These are phyloP conservation scores for Chondrostereum purpureum DNA, from an alignment of 1,284 basidiomycete species.

Conservation along the genomic window DNA sequence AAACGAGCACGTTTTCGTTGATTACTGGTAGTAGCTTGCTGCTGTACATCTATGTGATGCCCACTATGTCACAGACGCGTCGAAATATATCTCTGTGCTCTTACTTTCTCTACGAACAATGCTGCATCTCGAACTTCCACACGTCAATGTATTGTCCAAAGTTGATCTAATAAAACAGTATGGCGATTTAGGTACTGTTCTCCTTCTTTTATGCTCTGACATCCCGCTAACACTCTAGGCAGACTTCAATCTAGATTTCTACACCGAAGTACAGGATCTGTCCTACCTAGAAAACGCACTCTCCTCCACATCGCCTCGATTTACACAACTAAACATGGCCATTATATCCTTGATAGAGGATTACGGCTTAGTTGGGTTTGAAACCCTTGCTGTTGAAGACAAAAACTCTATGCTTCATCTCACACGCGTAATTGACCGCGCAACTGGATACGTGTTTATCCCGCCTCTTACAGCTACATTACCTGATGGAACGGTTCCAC, in stretches of 20 bases:
- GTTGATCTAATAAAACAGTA: conserved; percentile 85
- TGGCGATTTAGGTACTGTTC: conserved; percentile 71
- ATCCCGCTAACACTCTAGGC: conserved; percentile 7
- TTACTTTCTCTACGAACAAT: conserved; percentile 91
- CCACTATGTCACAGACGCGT: conserved; percentile 93
- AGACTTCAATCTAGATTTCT: conserved; percentile 98
- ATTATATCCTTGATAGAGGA: conserved; percentile 93
- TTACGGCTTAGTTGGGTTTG: conserved; percentile 91
- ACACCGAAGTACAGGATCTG: conserved; percentile 96
- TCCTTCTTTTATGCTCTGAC: not conserved
- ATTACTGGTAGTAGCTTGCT: conserved; percentile 58
- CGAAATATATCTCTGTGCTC: conserved; percentile 92
- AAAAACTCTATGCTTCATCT: conserved; percentile 90
- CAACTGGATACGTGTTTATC: conserved; percentile 83
- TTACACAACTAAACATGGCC: conserved; percentile 77
- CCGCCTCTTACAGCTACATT: conserved; percentile 46
- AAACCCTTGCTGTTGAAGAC: conserved; percentile 95
- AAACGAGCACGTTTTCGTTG: conserved; percentile 13
- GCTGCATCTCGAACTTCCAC: conserved; percentile 97
- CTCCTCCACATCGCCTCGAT: conserved; percentile 60
- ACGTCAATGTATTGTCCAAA: conserved; percentile 96
- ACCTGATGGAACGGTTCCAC: conserved; percentile 46
- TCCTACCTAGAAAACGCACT: conserved; percentile 81
- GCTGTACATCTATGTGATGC: conserved; percentile 95
- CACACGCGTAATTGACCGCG: conserved; percentile 76